These are phyloP conservation scores for Ruellia speciosa DNA, from an alignment of 305 asterid species.

Conservation along the genomic window DNA sequence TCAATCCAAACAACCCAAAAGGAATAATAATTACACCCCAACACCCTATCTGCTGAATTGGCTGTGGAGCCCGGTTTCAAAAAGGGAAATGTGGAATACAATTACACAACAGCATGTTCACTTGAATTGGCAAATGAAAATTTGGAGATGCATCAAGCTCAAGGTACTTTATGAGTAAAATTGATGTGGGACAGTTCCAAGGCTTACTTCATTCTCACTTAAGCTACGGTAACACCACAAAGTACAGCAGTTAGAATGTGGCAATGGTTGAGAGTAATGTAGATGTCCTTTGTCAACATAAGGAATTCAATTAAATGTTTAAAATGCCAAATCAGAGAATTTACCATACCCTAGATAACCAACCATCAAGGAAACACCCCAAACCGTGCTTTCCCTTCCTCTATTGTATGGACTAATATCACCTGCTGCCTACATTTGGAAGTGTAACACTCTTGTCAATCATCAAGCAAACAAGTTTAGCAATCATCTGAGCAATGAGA, in stretches of 20 bases:
- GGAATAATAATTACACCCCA: too few species aligned
- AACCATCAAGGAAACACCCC: conserved; percentile 97
- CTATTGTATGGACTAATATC: conserved; percentile 71
- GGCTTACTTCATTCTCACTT: not conserved
- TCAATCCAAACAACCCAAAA: too few species aligned
- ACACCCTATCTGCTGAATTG: too few species aligned
- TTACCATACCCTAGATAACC: conserved; percentile 94
- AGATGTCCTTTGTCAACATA: not conserved
- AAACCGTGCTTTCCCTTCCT: conserved; percentile 90
- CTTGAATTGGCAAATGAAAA: too few species aligned
- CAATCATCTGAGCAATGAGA: conserved; percentile 16
- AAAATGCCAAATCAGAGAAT: conserved; percentile 14
- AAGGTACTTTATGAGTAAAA: too few species aligned
- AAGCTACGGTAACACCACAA: too few species aligned
- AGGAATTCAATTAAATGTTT: conserved; percentile 10
- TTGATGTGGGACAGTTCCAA: not conserved
- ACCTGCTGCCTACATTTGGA: conserved; percentile 55
- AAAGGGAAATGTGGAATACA: too few species aligned
- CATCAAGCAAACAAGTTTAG: conserved; percentile 13
- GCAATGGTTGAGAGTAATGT: not conserved
- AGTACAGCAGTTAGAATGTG: not conserved
- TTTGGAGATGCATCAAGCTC: too few species aligned
- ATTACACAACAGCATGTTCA: too few species aligned
- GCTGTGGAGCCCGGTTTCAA: too few species aligned
- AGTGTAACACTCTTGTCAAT: conserved; percentile 17